Evolutionary conservation across 1,284 basidiomycete genomes (phyloP).

Genomic region (Leccinum subrobustum): DNA sequence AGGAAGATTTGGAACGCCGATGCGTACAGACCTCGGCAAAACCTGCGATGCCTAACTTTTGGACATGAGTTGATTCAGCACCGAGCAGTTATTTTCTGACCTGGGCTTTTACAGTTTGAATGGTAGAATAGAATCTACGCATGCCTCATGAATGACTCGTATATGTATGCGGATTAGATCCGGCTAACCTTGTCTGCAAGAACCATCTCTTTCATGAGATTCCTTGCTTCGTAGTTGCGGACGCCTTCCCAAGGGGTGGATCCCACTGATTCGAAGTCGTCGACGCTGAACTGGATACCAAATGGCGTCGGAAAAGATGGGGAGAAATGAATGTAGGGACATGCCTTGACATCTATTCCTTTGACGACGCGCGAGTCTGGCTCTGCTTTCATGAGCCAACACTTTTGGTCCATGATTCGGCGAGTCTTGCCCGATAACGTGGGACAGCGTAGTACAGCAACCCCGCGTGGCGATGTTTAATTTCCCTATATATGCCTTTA

Average conservation of each 20-base stretch:
- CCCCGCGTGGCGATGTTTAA: not conserved
- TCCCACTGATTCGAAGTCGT: conserved; percentile 78
- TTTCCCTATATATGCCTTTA: not conserved
- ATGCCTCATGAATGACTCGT: not conserved
- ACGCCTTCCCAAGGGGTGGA: conserved; percentile 91
- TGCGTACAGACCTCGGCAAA: conserved; percentile 66
- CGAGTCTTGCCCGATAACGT: not conserved
- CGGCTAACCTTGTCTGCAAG: conserved; percentile 71
- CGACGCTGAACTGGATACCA: conserved; percentile 75
- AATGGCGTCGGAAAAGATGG: not conserved
- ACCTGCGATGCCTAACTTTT: conserved; percentile 71
- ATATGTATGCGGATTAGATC: conserved; percentile 10
- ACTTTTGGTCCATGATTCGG: conserved; percentile 21
- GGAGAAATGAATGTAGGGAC: conserved; percentile 10
- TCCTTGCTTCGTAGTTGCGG: conserved; percentile 88
- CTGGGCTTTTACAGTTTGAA: conserved; percentile 89
- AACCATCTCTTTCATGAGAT: conserved; percentile 91
- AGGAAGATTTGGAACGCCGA: not conserved
- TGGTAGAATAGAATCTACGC: conserved; percentile 79
- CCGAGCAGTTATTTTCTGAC: conserved; percentile 38
- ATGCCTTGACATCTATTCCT: conserved; percentile 87
- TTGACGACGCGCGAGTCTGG: conserved; percentile 86
- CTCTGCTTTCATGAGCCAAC: conserved; percentile 92
- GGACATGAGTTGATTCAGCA: conserved; percentile 8
- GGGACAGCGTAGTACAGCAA: not conserved